phyloP scores from a whole-genome alignment of 225 moss, liverwort and hornwort genomes.

The Marchantia paleacea region DNA sequence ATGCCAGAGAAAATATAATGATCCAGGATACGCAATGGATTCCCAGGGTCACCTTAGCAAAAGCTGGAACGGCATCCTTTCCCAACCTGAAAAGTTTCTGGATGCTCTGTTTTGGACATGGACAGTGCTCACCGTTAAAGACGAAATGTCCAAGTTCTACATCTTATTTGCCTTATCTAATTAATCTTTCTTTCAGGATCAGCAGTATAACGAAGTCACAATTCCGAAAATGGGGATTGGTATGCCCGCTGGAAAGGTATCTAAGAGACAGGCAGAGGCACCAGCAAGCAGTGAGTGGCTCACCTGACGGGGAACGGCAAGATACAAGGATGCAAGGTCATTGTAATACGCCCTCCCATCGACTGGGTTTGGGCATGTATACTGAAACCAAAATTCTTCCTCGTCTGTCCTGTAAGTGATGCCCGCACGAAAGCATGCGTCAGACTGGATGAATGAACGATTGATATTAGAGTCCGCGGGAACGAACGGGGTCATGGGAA shows the following conservation, averaged over 20 bases:
- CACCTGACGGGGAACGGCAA: conserved; percentile 82
- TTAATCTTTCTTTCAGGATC: no score
- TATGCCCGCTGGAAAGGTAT: not conserved
- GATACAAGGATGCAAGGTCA: conserved; percentile 72
- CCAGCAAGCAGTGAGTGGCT: not conserved
- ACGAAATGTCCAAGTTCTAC: not conserved
- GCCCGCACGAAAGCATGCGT: not conserved
- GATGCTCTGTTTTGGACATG: conserved; percentile 51
- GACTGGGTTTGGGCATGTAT: conserved; percentile 57
- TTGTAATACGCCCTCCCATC: conserved; percentile 62
- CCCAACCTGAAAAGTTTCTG: conserved; percentile 72
- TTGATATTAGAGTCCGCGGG: no score
- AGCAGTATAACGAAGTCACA: no score
- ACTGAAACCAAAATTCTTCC: conserved; percentile 67
- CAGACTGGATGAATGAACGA: no score
- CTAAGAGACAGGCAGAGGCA: not conserved
- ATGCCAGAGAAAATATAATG: conserved; percentile 66
- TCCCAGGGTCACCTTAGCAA: conserved; percentile 53
- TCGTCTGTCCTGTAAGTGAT: conserved; percentile 45
- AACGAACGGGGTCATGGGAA: no score
- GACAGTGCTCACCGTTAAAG: conserved; percentile 4
- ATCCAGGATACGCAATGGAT: conserved; percentile 68
- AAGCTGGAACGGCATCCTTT: conserved; percentile 42
- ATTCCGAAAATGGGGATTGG: no score
- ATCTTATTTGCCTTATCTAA: not conserved